phyloP scores from a whole-genome alignment of 495 filamentous ascomycete genomes.

The Chlorociboria aeruginascens region DNA sequence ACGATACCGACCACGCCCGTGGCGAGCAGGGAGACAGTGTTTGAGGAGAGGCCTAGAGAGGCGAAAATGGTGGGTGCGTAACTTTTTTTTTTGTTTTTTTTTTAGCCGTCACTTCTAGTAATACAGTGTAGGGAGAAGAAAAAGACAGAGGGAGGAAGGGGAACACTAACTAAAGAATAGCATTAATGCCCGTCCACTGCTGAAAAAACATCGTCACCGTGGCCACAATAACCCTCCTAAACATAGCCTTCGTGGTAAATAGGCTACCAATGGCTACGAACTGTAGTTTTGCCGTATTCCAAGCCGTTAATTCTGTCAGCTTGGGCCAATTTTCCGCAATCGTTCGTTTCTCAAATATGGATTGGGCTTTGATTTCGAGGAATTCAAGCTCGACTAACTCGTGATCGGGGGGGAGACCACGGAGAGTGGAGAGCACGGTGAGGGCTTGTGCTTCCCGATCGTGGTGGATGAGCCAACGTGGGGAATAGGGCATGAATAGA shows the following conservation, averaged over 20 bases:
- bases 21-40: constrained; percentile 56
- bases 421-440: constrained; percentile 53
- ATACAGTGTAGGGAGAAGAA: neutral
- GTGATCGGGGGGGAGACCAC: constrained; percentile 44
- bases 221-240: constrained; percentile 58
- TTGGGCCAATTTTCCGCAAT: constrained; percentile 59
- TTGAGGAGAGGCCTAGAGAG: constrained; percentile 50
- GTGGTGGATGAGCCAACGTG: constrained; percentile 68
- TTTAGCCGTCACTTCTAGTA: neutral
- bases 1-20: constrained; percentile 73
- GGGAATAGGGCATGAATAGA: constrained; percentile 71
- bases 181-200: constrained; percentile 65
- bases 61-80: constrained; percentile 68
- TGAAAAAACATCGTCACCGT: constrained; percentile 60
- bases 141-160: constrained; percentile 18
- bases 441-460: constrained; percentile 60
- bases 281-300: constrained; percentile 55
- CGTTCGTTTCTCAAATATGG: constrained; percentile 67
- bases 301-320: constrained; percentile 43
- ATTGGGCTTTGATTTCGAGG: constrained; percentile 71
- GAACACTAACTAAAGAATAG: constrained; percentile 33
- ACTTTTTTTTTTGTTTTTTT: neutral
- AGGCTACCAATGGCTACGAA: constrained; percentile 61
- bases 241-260: constrained; percentile 63
- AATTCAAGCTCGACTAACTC: constrained; percentile 64